These are phyloP conservation scores for Magnaporthales sp. DNA, from an alignment of 2,329 filamentous ascomycete species.

Conservation along the genomic window DNA sequence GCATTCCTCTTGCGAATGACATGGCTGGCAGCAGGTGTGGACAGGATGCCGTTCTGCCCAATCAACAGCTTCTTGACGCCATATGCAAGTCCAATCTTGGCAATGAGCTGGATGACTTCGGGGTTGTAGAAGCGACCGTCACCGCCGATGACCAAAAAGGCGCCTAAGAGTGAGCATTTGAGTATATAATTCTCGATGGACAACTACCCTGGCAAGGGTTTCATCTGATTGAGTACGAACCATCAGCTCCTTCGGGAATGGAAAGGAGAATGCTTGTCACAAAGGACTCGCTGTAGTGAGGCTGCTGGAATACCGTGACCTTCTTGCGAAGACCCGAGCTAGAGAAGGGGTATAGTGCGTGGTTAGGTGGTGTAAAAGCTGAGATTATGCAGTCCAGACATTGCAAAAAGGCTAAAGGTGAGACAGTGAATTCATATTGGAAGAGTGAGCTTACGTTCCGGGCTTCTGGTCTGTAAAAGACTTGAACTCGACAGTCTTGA, in stretches of 20 bases:
- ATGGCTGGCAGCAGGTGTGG: conserved; percentile 92
- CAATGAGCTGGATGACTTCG: conserved; percentile 92
- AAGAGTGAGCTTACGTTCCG: conserved; percentile 70
- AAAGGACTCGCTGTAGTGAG: conserved; percentile 94
- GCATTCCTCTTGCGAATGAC: conserved; percentile 91
- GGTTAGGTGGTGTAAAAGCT: not conserved
- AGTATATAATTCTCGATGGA: conserved; percentile 1
- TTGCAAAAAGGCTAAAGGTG: not conserved
- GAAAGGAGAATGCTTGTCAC: conserved; percentile 89
- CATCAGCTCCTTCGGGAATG: conserved; percentile 88
- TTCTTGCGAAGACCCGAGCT: conserved; percentile 98
- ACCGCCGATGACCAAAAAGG: conserved; percentile 92
- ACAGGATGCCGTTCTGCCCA: conserved; percentile 92
- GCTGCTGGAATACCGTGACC: conserved; percentile 93
- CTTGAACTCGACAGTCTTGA: conserved; percentile 71
- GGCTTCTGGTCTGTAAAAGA: conserved; percentile 96
- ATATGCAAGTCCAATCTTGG: conserved; percentile 93
- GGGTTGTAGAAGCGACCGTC: conserved; percentile 97
- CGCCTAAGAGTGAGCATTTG: conserved; percentile 27
- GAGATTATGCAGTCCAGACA: not conserved
- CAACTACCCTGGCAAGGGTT: not conserved
- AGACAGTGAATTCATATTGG: not conserved
- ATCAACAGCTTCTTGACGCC: conserved; percentile 98
- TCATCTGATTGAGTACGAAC: conserved; percentile 25
- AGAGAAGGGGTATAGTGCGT: conserved; percentile 3